These are phyloP conservation scores for Avena eriantha DNA, from an alignment of 176 grass and related monocot genomes.

Conservation along the genomic window DNA sequence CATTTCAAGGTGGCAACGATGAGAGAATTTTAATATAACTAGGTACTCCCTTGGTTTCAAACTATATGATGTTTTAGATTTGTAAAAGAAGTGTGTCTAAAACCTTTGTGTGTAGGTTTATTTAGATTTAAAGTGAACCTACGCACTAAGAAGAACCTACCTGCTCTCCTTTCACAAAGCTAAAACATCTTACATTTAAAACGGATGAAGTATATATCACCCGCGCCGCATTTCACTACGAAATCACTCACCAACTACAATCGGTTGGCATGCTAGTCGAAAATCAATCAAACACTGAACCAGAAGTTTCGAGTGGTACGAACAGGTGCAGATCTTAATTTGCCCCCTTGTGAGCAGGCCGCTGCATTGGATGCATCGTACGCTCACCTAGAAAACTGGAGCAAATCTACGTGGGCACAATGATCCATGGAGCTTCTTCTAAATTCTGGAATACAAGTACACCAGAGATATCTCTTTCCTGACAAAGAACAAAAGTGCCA, in stretches of 20 bases:
- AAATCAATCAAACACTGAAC: neutral
- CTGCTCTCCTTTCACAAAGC: too few relatives aligned
- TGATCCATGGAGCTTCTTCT: constrained; percentile 1
- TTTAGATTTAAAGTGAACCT: too few relatives aligned
- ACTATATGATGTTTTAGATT: too few relatives aligned
- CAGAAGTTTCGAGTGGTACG: neutral
- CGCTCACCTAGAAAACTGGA: neutral
- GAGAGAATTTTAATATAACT: neutral
- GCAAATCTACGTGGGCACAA: constrained; percentile 2
- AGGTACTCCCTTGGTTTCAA: neutral
- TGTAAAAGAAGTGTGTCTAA: too few relatives aligned
- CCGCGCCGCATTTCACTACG: neutral
- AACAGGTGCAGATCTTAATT: neutral
- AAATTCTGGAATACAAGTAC: neutral
- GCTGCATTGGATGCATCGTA: constrained; percentile 7
- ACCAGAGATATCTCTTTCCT: neutral
- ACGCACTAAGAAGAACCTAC: too few relatives aligned
- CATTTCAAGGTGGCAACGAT: neutral
- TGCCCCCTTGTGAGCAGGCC: neutral
- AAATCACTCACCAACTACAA: neutral
- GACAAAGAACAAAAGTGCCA: neutral
- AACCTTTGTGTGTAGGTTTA: too few relatives aligned
- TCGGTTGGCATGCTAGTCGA: neutral
- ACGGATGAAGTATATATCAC: too few relatives aligned
- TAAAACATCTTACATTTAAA: too few relatives aligned